phyloP scores from a whole-genome alignment of 108 stramenopile genomes.

The Nannochloropsis salina region DNA sequence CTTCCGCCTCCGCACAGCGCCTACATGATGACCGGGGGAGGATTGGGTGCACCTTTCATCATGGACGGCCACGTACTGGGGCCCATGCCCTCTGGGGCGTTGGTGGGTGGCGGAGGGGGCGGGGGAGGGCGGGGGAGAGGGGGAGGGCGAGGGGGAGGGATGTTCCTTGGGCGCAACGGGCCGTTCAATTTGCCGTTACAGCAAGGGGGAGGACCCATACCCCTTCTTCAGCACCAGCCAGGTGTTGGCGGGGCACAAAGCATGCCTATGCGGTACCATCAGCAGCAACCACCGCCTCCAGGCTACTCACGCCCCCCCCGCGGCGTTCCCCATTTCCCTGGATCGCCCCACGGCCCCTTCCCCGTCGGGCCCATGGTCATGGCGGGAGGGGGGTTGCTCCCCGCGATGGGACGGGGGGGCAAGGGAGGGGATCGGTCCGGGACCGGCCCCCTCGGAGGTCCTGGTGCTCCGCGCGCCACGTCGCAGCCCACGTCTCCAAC shows the following conservation, averaged over 20 bases:
- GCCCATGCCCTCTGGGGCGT: background rate
- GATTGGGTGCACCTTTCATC: background rate
- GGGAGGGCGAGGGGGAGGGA: background rate
- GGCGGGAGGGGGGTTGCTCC: background rate
- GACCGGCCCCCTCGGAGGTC: too few relatives aligned
- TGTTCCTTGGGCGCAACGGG: background rate
- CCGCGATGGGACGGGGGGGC: background rate
- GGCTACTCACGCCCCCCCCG: too few relatives aligned
- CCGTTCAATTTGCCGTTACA: too few relatives aligned
- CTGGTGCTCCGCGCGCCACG: background rate
- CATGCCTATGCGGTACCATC: background rate
- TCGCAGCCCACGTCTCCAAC: background rate
- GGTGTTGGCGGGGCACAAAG: background rate
- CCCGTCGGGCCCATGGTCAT: background rate
- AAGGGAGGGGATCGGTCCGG: background rate
- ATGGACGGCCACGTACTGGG: slow-evolving; percentile 12
- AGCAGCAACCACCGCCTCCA: too few relatives aligned
- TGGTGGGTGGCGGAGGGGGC: background rate
- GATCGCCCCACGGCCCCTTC: too few relatives aligned
- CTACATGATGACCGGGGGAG: background rate
- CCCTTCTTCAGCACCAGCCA: background rate
- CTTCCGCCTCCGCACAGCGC: background rate
- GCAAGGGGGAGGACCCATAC: too few relatives aligned
- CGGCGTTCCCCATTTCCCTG: too few relatives aligned
- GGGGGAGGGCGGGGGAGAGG: background rate